Percentiles rank a stretch among this genome's conserved stretches.
Conservation (phyloP, 305 asterid species). For the Plantago coronopus region DNA sequence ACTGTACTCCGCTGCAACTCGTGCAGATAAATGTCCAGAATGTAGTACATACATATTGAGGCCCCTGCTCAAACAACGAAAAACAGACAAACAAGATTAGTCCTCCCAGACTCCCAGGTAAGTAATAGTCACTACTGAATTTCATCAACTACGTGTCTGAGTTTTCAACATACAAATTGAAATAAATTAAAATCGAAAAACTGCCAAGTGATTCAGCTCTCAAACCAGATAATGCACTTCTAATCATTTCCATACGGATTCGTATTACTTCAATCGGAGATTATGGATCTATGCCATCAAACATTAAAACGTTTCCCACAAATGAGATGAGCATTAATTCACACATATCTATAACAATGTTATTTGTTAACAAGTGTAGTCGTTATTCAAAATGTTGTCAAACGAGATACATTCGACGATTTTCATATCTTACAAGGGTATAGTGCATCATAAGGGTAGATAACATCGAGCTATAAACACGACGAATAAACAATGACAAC, state of each 20-base stretch:
- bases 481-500: neutral
- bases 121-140: neutral
- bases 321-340: too few relatives aligned
- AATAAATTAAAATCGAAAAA: neutral
- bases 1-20: conserved; percentile 90
- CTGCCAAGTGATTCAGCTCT: neutral
- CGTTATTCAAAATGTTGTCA: too few relatives aligned
- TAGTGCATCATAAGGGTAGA: neutral
- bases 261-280: too few relatives aligned
- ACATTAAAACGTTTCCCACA: too few relatives aligned
- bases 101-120: neutral
- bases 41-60: conserved; percentile 89
- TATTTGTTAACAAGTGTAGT: too few relatives aligned
- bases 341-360: too few relatives aligned
- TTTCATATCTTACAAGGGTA: neutral
- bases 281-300: too few relatives aligned
- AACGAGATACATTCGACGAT: neutral
- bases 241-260: too few relatives aligned
- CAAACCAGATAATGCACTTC: too few relatives aligned
- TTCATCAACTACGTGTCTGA: neutral
- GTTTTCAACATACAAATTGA: neutral
- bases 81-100: neutral
- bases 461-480: neutral
- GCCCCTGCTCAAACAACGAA: conserved; percentile 54
- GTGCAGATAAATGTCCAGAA: conserved; percentile 96